Conservation (phyloP, 495 filamentous ascomycete species). For the Neurospora sp. region DNA sequence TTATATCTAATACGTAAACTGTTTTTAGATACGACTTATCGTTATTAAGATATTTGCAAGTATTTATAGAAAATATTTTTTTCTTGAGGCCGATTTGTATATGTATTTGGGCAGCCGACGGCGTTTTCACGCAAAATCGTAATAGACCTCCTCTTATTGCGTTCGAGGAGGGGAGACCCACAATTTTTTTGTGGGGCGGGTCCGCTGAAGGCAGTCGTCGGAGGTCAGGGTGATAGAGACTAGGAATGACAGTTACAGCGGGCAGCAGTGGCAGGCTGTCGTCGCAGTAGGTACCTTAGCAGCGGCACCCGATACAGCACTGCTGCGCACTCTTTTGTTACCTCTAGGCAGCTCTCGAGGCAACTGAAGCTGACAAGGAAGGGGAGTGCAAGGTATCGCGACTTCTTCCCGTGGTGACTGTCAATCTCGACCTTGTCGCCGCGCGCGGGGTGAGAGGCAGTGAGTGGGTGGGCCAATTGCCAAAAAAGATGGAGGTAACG, state of each 20-base stretch:
- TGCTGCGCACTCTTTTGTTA: not conserved
- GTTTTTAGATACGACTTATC: too few relatives aligned
- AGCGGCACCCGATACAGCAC: not conserved
- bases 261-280: not conserved
- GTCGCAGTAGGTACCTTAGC: not conserved
- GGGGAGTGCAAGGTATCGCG: not conserved
- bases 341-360: not conserved
- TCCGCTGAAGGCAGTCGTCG: too few relatives aligned
- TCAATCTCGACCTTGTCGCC: not conserved
- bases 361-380: not conserved
- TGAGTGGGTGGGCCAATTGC: not conserved
- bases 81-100: too few relatives aligned
- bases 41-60: too few relatives aligned
- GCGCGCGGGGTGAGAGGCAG: not conserved
- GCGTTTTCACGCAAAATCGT: too few relatives aligned
- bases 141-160: too few relatives aligned
- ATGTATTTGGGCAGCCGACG: too few relatives aligned
- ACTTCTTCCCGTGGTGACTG: not conserved
- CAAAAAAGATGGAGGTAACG: not conserved
- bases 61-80: too few relatives aligned
- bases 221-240: too few relatives aligned
- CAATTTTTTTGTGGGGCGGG: too few relatives aligned
- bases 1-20: too few relatives aligned
- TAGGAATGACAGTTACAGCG: not conserved
- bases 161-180: too few relatives aligned